Conservation (phyloP, 495 filamentous ascomycete genomes). For the Chaetomium fimeti region DNA sequence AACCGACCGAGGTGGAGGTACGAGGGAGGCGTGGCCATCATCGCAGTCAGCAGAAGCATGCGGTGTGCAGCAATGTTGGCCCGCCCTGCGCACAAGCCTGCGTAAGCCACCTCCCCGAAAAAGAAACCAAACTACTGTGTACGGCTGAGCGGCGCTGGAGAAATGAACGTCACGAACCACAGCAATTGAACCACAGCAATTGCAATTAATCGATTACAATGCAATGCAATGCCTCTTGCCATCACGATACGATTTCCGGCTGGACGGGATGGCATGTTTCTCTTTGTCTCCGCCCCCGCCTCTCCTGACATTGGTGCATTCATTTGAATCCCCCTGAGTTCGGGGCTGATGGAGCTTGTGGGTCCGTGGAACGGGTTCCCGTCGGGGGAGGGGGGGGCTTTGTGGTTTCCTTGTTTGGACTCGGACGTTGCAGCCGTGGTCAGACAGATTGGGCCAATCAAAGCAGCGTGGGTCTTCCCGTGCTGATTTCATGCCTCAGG, state of each 20-base stretch:
- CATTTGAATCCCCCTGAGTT: slow-evolving; percentile 13
- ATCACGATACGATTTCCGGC: neutral
- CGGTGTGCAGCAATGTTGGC: neutral
- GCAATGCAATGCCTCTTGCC: neutral
- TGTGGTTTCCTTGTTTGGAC: slow-evolving; percentile 33
- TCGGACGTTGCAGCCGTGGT: slow-evolving; percentile 31
- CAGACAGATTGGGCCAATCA: slow-evolving; percentile 32
- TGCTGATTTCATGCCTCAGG: slow-evolving; percentile 32
- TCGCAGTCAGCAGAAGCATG: slow-evolving; percentile 7
- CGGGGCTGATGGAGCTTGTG: slow-evolving; percentile 10
- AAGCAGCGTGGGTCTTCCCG: neutral
- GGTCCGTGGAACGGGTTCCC: slow-evolving; percentile 18
- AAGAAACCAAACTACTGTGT: too few relatives aligned
- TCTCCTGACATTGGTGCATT: slow-evolving; percentile 2
- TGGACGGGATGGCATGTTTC: slow-evolving; percentile 2
- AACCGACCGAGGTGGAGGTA: neutral
- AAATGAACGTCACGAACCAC: neutral
- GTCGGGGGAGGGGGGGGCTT: slow-evolving; percentile 19
- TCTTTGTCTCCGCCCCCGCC: slow-evolving; percentile 18
- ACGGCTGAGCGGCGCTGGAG: slow-evolving; percentile 3
- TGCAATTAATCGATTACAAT: neutral
- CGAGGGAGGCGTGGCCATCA: neutral
- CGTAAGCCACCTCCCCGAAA: neutral
- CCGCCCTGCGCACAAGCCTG: neutral
- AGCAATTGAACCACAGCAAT: too few relatives aligned